These are phyloP conservation scores for Lentithecium fluviatile DNA, from an alignment of 495 filamentous ascomycete genomes.

Conservation along the genomic window DNA sequence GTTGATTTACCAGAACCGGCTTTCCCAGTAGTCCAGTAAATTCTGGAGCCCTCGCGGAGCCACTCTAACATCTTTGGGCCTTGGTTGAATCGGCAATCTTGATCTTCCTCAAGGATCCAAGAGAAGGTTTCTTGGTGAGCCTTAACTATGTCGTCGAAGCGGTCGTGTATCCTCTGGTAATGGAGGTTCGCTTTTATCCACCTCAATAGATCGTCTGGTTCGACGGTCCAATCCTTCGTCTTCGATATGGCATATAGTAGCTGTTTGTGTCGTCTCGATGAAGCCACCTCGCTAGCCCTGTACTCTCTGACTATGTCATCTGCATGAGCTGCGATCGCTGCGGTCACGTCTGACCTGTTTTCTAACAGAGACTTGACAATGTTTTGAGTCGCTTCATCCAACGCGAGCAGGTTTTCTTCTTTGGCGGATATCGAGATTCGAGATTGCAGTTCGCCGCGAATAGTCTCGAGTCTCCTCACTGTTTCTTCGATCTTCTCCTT, in stretches of 20 bases:
- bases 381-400: neutral
- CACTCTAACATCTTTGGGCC: neutral
- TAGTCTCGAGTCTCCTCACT: neutral
- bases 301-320: neutral
- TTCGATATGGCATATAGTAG: neutral
- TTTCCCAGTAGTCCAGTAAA: constrained; percentile 24
- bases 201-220: neutral
- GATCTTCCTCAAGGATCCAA: neutral
- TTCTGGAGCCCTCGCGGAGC: neutral
- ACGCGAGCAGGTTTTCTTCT: neutral
- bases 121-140: neutral
- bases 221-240: neutral
- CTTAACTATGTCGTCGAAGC: neutral
- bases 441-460: neutral
- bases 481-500: neutral
- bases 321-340: neutral
- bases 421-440: neutral
- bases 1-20: constrained; percentile 27
- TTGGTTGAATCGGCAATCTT: neutral
- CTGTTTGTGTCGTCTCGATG: neutral
- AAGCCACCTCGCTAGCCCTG: neutral
- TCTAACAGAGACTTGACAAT: too few relatives aligned
- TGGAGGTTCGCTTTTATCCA: neutral
- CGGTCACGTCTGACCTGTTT: too few relatives aligned
- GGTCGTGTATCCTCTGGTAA: neutral